Evolutionary conservation across 2,329 filamentous ascomycete genomes (phyloP), one percentile per base, ranked within the genome.

Genomic region (Epichloe typhina): DNA sequence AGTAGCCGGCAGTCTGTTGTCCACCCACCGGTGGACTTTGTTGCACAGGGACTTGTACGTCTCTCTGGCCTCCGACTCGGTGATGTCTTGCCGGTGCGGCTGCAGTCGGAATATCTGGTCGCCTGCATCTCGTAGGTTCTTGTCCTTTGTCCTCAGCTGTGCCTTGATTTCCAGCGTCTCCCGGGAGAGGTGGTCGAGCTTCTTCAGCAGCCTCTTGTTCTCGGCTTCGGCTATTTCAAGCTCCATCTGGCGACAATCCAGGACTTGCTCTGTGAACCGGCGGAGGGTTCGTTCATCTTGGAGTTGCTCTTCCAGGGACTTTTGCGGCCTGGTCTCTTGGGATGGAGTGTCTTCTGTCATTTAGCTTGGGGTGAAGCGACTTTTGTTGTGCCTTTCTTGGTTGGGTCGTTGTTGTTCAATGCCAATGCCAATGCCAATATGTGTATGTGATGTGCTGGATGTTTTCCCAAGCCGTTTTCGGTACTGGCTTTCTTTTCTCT

Each of bases 1-100:
- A 9, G 59, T 58, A 26, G 56, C 54, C 6, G 56, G 58, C 40
- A 67, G 57, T 26, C 64, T 61, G 46, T 64, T 62, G 49, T 67
- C 63, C 35, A 67, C 65, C 66, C 66, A 68, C 50, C 65, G 56
- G 50, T 66, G 63, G 9, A 68, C 59, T 35, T 61, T 66, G 23
- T 60, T 58, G 52, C 64, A 62, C 35, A 68, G 54, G 15, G 48
- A 55, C 51, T 61, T 62, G 55, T 68, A 68, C 9, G 57, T 57
- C 31, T 67, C 65, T 35, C 57, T 59, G 2, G 66, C 66, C 46
- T 68, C 66, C 1, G 61, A 52, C 45, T 68, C 66, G 5, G 63
- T 67, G 26, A 68, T 61, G 35, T 68, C 65, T 52, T 60, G 62
- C 47, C 65, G 59, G n/a, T 52, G 52, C 5, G 63, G 59, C 45